These are phyloP conservation scores for Trichopus zeylanicus DNA, from an alignment of 116 monocot genomes.

Conservation along the genomic window DNA sequence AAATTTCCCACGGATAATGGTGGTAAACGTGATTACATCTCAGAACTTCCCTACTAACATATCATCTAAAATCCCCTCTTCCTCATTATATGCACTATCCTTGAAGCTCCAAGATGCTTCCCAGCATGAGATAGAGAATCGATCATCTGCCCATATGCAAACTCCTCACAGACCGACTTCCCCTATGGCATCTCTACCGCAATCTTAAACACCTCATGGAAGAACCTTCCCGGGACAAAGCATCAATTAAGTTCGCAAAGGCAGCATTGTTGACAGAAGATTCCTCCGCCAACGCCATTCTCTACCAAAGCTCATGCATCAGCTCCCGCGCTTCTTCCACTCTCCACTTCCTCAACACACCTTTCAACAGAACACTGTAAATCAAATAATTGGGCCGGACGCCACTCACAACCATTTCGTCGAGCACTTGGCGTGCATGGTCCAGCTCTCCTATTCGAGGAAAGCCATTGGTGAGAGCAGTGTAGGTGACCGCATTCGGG, in stretches of 20 bases:
- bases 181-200: constrained; percentile 76
- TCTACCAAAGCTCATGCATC: constrained; percentile 57
- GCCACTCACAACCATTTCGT: constrained; percentile 43
- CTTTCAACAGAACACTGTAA: constrained; percentile 47
- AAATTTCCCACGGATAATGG: constrained; percentile 45
- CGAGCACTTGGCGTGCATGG: constrained; percentile 48
- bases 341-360: constrained; percentile 37
- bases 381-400: constrained; percentile 66
- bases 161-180: constrained; percentile 35
- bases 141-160: constrained; percentile 81
- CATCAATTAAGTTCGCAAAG: constrained; percentile 66
- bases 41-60: constrained; percentile 73
- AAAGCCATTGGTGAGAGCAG: constrained; percentile 58
- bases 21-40: constrained; percentile 84
- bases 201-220: constrained; percentile 66
- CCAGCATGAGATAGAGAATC: constrained; percentile 62
- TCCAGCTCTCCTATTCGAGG: constrained; percentile 19
- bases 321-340: constrained; percentile 37
- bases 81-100: constrained; percentile 82
- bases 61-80: constrained; percentile 70
- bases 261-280: constrained; percentile 35
- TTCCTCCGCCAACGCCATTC: constrained; percentile 36
- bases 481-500: constrained; percentile 54
- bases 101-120: constrained; percentile 66
- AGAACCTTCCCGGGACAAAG: constrained; percentile 64